Base-by-base conservation (phyloP, 75 land plant species). In the Azolla pinnata region DNA sequence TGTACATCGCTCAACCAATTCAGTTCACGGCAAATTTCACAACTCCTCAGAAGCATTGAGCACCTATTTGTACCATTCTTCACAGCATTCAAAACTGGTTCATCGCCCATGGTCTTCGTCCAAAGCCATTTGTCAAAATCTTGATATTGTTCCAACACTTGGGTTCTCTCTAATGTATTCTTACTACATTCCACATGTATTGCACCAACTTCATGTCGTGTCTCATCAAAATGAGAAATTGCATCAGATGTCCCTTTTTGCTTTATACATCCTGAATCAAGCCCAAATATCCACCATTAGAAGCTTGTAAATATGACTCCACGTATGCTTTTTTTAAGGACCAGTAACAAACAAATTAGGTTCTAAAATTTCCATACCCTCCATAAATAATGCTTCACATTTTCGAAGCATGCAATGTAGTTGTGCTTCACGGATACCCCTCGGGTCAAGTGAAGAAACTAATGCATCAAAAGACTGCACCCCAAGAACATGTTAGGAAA, bases 401-500 rank as follows among this genome's bases (percentile, higher is more conserved):
- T 68, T 52, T 23, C 31, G 58, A 20, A 73, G 54, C 32, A 67
- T 47, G 29, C 54, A 56, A 66, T 53, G 34, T 0, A 73, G 64
- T 27, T 56, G 59, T 29, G 70, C 75, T 54, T 73, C 75, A 54
- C 75, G 70, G 10, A 63, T 61, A 25, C 75, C 75, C 54, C 75
- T 29, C 45, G 70, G 51, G 27, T 73, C 75, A 14, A 73, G 54
- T 28, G 57, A 73, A 18, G 57, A 28, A 57, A 73, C 23, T 23
- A 73, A 44, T n/a, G 63, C 65, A 61, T 67, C 70, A 14, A 67
- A 67, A n/a, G 64, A 68, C 75, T 73, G 75, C n/a, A n/a, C n/a
- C n/a, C n/a, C n/a, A n/a, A n/a, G n/a, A n/a, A n/a, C n/a, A n/a
- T n/a, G n/a, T n/a, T n/a, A n/a, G n/a, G n/a, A n/a, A n/a, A n/a